Evolutionary conservation across 768 basidiomycete species (phyloP), one percentile per base, ranked within the genome.

Genomic region (Xerocomellus amylosporus): DNA sequence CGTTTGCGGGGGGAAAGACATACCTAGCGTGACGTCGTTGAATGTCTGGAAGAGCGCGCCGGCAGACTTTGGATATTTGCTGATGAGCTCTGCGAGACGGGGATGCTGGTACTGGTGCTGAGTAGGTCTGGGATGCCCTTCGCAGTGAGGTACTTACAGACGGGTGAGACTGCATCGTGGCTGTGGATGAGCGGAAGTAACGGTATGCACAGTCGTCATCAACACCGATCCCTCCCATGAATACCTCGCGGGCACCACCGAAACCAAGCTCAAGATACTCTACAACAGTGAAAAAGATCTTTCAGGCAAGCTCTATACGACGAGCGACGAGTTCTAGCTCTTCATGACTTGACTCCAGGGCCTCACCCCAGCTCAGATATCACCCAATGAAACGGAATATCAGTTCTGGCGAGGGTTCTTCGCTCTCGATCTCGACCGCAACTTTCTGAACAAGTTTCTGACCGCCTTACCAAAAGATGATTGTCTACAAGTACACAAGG

Each of bases 21-120:
- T 48, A 87, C 89, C 81, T 20, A 82, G 79, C 7, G 80, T 67
- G 30, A 91, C 69, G 54, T 92, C 88, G 65, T 90, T 90, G 72
- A 86, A 90, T 1, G 84, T 77, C 67, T 90, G 88, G 64, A 90
- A 88, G 9, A 90, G 69, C 22, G 79, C 74, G 13, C 84, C 78
- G 3, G 84, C 82, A 15, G 77, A 71, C 24, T 68, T 74, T 34
- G 88, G 88, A 61, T 90, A 90, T 66, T 84, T 87, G 12, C 62
- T 55, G 24, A 86, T 57, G 38, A 83, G 63, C 4, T 71, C 68
- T 10, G 79, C 71, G 26, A 89, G 74, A 5, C 64, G 72, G 41
- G 73, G 60, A 58, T 81, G 77, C 85, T 84, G 53, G 22, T 10
- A 30, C 22, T 14, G 38, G 13, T 31, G 43, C 15, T 59, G 34